Percentiles rank a stretch among this genome's conserved stretches.
Conservation (phyloP, 805 yeast genomes). For the Peterozyma toletana region DNA sequence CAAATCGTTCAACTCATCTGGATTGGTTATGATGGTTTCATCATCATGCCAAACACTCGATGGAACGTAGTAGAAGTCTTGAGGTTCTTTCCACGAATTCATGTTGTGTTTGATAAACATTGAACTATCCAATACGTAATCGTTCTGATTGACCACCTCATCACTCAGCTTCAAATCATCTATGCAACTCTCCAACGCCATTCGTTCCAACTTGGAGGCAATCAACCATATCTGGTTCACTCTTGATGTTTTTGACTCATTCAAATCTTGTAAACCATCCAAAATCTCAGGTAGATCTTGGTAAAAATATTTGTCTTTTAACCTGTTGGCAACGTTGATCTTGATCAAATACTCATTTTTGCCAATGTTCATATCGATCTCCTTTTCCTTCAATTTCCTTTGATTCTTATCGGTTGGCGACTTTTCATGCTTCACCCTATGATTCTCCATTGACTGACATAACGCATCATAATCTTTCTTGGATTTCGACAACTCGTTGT, state of each 20-base stretch:
- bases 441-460: conserved; percentile 74
- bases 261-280: conserved; percentile 77
- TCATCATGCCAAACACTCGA: conserved; percentile 97
- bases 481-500: conserved; percentile 51
- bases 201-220: conserved; percentile 55
- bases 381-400: conserved; percentile 51
- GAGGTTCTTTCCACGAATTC: conserved; percentile 74
- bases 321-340: conserved; percentile 78
- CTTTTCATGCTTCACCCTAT: conserved; percentile 68
- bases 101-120: conserved; percentile 91
- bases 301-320: conserved; percentile 87
- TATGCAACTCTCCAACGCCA: conserved; percentile 30
- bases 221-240: conserved; percentile 61
- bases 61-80: conserved; percentile 79
- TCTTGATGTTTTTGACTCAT: conserved; percentile 68
- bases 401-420: conserved; percentile 40
- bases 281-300: conserved; percentile 90
- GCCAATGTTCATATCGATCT: conserved; percentile 77
- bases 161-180: conserved; percentile 42
- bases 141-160: conserved; percentile 57
- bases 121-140: conserved; percentile 68
- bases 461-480: conserved; percentile 76
- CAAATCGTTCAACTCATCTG: conserved; percentile 49
- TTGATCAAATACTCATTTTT: conserved; percentile 79
- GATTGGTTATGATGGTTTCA: conserved; percentile 57